phyloP scores from a whole-genome alignment of 106 monocot species.

The Dendrobium catenatum region DNA sequence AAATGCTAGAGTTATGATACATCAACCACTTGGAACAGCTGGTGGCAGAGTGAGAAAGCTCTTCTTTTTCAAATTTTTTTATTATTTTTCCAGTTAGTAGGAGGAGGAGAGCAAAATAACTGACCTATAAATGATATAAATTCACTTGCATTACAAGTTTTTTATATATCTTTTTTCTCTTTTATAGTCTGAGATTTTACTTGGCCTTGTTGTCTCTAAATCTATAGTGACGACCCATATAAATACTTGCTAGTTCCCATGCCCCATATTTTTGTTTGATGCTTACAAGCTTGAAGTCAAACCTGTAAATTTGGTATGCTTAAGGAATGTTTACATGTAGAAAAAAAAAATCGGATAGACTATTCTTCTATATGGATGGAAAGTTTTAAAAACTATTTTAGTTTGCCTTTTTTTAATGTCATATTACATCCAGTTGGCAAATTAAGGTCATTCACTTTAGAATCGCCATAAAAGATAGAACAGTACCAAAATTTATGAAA shows the following conservation, averaged over 20 bases:
- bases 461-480: too few species aligned
- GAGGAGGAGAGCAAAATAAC: not conserved
- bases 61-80: not conserved
- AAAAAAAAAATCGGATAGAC: not conserved
- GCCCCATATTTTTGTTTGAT: not conserved
- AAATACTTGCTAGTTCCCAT: not conserved
- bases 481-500: too few species aligned
- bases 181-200: not conserved
- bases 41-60: conserved; percentile 74
- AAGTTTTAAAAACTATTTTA: too few species aligned
- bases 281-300: not conserved
- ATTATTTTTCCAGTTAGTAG: not conserved
- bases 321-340: not conserved
- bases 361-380: too few species aligned
- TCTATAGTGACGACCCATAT: not conserved
- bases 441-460: too few species aligned
- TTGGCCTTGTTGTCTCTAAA: not conserved
- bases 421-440: too few species aligned
- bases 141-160: not conserved
- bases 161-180: not conserved
- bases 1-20: conserved; percentile 97
- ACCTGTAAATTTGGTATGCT: not conserved
- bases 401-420: too few species aligned
- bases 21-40: conserved; percentile 86
- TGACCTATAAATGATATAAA: not conserved